Base-by-base conservation (phyloP, 192 early-diverging fungal species). In the Coemansia sp. region DNA sequence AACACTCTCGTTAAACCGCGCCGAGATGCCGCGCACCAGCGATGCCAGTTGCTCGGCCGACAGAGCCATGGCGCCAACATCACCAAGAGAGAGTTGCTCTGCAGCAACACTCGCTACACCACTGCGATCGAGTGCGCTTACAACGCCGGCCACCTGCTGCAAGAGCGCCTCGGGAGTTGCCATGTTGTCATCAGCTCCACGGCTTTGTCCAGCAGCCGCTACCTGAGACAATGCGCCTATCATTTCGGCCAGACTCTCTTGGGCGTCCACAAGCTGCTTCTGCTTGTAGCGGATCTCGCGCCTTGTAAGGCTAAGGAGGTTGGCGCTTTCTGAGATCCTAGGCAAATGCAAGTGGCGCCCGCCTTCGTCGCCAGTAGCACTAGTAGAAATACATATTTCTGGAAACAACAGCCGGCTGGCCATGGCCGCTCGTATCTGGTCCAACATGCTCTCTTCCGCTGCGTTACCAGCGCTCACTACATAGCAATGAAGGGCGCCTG, bases 241-340 rank as follows among this genome's bases (percentile, higher is more conserved):
- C 54, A 73, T 81, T 17, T 70, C 79, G 0, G 90, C 87, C 43
- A 90, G 82, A 22, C 76, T 68, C 26, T 86, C 66, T 27, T 83
- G 81, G 22, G 85, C 70, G 15, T 65, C 50, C 7, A 63, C 74
- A 7, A 91, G 64, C 11, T 66, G 65, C 5, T 52, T 60, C 19
- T 70, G 80, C 58, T 88, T 87, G 48, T 75, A 58, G 7, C 48
- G 72, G 53, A 91, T 72, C 68, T 91, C 89, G 34, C 84, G 83
- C 24, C 76, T 82, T 15, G 85, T 82, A 44, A 84, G 56, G 50
- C 77, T 63, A 56, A 84, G 55, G 40, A 86, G 43, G 46, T 77
- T 68, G 11, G 66, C 62, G 0, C 46, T 58, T 7, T 48, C 58
- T 59, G 35, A 61, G 63, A 65, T 53, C 10, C 58, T 60, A 14